These are phyloP conservation scores for Citrus cavaleriei DNA, from an alignment of 345 rosid genomes.

Conservation along the genomic window DNA sequence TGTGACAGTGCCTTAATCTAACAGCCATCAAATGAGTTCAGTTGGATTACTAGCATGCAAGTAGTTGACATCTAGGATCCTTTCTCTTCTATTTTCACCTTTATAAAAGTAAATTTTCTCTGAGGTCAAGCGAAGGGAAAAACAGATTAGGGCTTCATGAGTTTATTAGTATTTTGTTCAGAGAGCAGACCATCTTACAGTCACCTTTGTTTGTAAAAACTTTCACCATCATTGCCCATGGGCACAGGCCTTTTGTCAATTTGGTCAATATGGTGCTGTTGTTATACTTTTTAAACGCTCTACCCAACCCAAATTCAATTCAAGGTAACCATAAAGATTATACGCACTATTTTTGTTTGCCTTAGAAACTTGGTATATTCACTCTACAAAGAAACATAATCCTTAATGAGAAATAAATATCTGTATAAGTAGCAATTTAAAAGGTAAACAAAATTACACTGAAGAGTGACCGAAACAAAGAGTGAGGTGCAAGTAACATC, in stretches of 20 bases:
- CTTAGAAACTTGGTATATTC: background rate
- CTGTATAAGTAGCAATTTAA: background rate
- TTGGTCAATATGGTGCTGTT: background rate
- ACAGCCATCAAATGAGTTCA: background rate
- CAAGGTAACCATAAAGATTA: background rate
- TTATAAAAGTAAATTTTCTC: background rate
- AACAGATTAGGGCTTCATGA: background rate
- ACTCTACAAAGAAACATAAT: background rate
- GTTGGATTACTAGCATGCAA: background rate
- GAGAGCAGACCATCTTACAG: background rate
- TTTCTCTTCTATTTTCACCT: background rate
- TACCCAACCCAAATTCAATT: background rate
- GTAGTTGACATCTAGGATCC: background rate
- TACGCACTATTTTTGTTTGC: background rate
- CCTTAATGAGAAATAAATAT: conserved; percentile 1
- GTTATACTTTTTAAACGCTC: background rate
- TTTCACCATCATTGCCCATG: background rate
- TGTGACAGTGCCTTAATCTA: background rate
- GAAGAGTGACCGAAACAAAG: conserved; percentile 85
- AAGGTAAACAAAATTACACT: conserved; percentile 53
- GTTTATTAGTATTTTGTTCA: background rate
- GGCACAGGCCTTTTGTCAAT: background rate
- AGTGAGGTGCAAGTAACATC: conserved; percentile 87
- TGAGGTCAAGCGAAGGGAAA: background rate
- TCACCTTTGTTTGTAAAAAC: background rate